These are phyloP conservation scores for Naganishia liquefaciens DNA, from an alignment of 1,284 basidiomycete species.

Conservation along the genomic window DNA sequence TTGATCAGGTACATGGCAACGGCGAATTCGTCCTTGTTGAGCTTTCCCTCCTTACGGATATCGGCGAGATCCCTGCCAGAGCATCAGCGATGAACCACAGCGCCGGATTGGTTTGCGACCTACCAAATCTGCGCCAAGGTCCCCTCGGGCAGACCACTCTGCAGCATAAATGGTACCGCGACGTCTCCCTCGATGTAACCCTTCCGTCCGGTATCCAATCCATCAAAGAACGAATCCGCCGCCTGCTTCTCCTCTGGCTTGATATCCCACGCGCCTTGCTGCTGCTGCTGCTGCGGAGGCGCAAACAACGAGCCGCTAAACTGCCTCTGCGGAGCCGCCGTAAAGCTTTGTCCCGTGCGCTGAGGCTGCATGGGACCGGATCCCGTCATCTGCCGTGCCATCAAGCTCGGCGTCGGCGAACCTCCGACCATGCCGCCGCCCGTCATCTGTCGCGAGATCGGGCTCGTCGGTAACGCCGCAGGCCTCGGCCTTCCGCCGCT, in stretches of 20 bases:
- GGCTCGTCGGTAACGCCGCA: conserved; percentile 35
- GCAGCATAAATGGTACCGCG: conserved; percentile 94
- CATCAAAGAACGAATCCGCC: conserved; percentile 80
- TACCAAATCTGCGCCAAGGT: conserved; percentile 89
- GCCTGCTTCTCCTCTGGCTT: conserved; percentile 76
- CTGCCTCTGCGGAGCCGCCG: conserved; percentile 27
- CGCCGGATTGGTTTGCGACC: conserved; percentile 41
- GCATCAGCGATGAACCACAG: conserved; percentile 16
- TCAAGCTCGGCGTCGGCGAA: conserved; percentile 37
- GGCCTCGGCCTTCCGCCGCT: conserved; percentile 56
- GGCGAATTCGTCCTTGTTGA: conserved; percentile 92
- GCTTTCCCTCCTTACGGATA: conserved; percentile 79
- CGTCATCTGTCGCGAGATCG: conserved; percentile 44
- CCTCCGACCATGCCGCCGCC: conserved; percentile 34
- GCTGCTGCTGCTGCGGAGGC: conserved; percentile 31
- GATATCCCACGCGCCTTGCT: conserved; percentile 73
- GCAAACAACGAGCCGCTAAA: conserved; percentile 39
- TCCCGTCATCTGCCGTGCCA: conserved; percentile 34
- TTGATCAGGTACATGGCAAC: conserved; percentile 96
- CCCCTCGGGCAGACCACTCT: conserved; percentile 82
- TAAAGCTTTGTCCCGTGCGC: conserved; percentile 55
- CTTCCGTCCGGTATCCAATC: conserved; percentile 71
- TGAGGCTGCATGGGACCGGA: conserved; percentile 52
- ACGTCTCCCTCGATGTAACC: conserved; percentile 90
- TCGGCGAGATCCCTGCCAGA: conserved; percentile 84